Conservation (phyloP, 371 early-diverging fungal species). For the Apophysomyces variabilis region DNA sequence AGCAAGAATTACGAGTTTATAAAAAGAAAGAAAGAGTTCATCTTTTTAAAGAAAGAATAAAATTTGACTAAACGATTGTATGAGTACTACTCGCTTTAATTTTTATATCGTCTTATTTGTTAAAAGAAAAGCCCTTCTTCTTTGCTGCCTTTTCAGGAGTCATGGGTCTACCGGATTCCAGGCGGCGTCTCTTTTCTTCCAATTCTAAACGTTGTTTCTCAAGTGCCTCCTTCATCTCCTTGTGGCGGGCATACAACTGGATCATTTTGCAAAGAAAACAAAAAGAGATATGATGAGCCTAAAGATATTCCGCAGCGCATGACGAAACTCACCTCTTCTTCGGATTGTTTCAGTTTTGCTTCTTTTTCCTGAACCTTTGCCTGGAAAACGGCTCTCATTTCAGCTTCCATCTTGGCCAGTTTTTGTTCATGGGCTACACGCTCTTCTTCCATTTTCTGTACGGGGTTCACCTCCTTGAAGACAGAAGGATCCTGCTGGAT, state of each 20-base stretch:
- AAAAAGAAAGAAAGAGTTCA: too few species aligned
- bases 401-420: slow-evolving; percentile 96
- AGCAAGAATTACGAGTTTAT: too few species aligned
- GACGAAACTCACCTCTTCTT: slow-evolving; percentile 78
- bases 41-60: too few species aligned
- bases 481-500: slow-evolving; percentile 81
- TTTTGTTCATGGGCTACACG: slow-evolving; percentile 91
- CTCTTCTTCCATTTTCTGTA: slow-evolving; percentile 94
- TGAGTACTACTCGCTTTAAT: too few species aligned
- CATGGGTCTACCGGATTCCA: slow-evolving; percentile 83
- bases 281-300: too few species aligned
- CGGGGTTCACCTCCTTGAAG: slow-evolving; percentile 87
- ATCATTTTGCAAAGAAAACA: neutral
- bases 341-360: slow-evolving; percentile 93
- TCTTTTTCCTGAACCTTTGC: slow-evolving; percentile 98
- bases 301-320: too few species aligned
- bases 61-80: too few species aligned
- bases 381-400: slow-evolving; percentile 97
- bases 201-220: slow-evolving; percentile 93
- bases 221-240: slow-evolving; percentile 95
- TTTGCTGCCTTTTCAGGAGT: slow-evolving; percentile 84
- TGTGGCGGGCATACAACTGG: slow-evolving; percentile 90
- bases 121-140: slow-evolving; percentile 83
- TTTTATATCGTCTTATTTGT: slow-evolving; percentile 49
- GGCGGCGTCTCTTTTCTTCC: slow-evolving; percentile 91